Evolutionary conservation across 345 rosid species (phyloP).

Genomic region (Corchorus olitorius): DNA sequence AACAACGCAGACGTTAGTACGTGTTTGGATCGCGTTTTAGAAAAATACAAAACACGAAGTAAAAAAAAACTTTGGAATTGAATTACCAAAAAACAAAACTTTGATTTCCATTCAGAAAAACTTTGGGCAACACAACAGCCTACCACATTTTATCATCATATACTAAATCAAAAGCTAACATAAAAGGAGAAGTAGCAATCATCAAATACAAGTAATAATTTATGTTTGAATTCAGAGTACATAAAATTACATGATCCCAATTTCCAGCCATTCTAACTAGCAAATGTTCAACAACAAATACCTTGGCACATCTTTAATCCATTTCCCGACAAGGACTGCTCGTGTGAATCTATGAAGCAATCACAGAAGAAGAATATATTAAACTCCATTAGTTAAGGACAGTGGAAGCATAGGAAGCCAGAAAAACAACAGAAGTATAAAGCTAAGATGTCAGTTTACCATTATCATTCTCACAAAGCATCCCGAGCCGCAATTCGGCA

Average conservation of each 20-base stretch:
- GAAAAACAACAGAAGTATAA: not conserved
- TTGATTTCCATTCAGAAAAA: not conserved
- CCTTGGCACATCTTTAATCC: not conserved
- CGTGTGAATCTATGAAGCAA: not conserved
- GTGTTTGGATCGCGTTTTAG: conserved; percentile 10
- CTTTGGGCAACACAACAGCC: not conserved
- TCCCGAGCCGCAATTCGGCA: conserved; percentile 88
- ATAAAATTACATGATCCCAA: not conserved
- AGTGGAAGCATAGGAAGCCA: not conserved
- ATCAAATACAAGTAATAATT: not conserved
- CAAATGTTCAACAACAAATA: not conserved
- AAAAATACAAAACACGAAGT: not conserved
- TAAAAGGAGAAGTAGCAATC: no score
- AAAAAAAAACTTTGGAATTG: not conserved
- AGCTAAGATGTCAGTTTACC: not conserved
- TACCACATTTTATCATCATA: not conserved
- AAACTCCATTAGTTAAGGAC: not conserved
- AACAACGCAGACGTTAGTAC: not conserved
- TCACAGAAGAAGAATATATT: not conserved
- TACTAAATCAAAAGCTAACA: not conserved
- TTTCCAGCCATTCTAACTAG: not conserved
- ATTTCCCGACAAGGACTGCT: not conserved
- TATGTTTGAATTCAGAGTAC: not conserved
- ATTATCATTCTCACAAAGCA: conserved; percentile 51
- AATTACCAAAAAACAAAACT: not conserved